Evolutionary conservation across 140 eudicot species (phyloP).

Genomic region (Erigeron philadelphicus): DNA sequence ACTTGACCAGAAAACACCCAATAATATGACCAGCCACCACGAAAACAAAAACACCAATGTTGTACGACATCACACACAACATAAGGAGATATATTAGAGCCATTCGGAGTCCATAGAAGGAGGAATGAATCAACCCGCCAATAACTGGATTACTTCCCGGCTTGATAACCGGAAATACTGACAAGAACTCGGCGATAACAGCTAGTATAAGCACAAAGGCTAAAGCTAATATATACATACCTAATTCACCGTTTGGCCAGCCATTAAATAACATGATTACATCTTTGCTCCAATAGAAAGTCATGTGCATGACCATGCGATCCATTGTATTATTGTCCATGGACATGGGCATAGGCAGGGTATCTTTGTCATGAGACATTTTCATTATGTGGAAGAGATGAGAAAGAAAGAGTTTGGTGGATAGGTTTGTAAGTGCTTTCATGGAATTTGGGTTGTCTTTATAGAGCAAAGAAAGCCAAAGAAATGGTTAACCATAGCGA

Average conservation of each 20-base stretch:
- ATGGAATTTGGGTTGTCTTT: slow-evolving; percentile 8
- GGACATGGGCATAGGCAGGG: slow-evolving; percentile 27
- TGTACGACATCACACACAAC: slow-evolving; percentile 74
- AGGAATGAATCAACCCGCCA: slow-evolving; percentile 36
- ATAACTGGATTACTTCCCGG: slow-evolving; percentile 26
- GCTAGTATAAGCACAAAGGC: slow-evolving; percentile 45
- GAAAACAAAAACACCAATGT: slow-evolving; percentile 54
- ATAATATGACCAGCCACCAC: slow-evolving; percentile 58
- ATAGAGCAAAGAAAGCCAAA: slow-evolving; percentile 16
- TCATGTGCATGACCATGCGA: slow-evolving; percentile 50
- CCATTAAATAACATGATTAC: slow-evolving; percentile 50
- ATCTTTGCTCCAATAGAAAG: slow-evolving; percentile 70
- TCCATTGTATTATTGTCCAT: slow-evolving; percentile 32
- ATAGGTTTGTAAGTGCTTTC: neutral
- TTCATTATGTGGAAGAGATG: slow-evolving; percentile 3
- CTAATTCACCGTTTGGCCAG: slow-evolving; percentile 51
- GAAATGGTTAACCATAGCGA: neutral
- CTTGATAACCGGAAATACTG: slow-evolving; percentile 31
- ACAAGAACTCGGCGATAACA: slow-evolving; percentile 35
- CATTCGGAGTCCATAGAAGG: slow-evolving; percentile 50
- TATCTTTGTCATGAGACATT: slow-evolving; percentile 26
- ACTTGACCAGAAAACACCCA: slow-evolving; percentile 49
- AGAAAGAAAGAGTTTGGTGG: neutral
- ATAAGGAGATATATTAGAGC: slow-evolving; percentile 57
- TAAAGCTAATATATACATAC: slow-evolving; percentile 58